These are phyloP conservation scores for Colletotrichum gigasporum DNA, from an alignment of 2,329 filamentous ascomycete species.

Conservation along the genomic window DNA sequence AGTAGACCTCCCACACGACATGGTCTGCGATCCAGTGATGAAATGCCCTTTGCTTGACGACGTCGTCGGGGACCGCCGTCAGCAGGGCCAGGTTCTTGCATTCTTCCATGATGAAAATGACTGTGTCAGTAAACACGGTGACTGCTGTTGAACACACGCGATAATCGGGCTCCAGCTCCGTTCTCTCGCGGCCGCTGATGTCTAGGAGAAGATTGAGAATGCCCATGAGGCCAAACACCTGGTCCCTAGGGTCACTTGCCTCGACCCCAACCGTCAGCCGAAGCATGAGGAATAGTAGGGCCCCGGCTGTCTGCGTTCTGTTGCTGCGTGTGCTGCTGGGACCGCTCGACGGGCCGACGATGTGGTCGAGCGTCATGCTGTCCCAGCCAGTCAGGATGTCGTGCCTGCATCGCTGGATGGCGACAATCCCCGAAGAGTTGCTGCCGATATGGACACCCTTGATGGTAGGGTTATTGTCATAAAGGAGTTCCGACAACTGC, in stretches of 20 bases:
- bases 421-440: constrained; percentile 18
- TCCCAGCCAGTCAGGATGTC: constrained; percentile 7
- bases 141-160: constrained; percentile 1
- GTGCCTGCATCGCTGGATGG: constrained; percentile 19
- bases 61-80: constrained; percentile 35
- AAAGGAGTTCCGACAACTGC: constrained; percentile 13
- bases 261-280: constrained; percentile 27
- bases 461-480: constrained; percentile 12
- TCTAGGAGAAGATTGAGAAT: constrained; percentile 26
- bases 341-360: not conserved
- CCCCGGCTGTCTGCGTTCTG: constrained; percentile 1
- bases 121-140: constrained; percentile 13
- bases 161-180: constrained; percentile 10
- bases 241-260: constrained; percentile 31
- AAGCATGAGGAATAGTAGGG: constrained; percentile 29
- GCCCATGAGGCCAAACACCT: constrained; percentile 32
- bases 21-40: constrained; percentile 21
- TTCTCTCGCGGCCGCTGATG: not conserved
- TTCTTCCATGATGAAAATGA: constrained; percentile 21
- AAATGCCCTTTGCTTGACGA: constrained; percentile 21
- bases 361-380: constrained; percentile 14
- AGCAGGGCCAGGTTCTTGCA: constrained; percentile 29
- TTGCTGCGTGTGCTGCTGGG: not conserved
- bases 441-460: constrained; percentile 11
- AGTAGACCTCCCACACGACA: constrained; percentile 15